These are phyloP conservation scores for Lipomyces yamadae DNA, from an alignment of 805 yeast species.

Conservation along the genomic window DNA sequence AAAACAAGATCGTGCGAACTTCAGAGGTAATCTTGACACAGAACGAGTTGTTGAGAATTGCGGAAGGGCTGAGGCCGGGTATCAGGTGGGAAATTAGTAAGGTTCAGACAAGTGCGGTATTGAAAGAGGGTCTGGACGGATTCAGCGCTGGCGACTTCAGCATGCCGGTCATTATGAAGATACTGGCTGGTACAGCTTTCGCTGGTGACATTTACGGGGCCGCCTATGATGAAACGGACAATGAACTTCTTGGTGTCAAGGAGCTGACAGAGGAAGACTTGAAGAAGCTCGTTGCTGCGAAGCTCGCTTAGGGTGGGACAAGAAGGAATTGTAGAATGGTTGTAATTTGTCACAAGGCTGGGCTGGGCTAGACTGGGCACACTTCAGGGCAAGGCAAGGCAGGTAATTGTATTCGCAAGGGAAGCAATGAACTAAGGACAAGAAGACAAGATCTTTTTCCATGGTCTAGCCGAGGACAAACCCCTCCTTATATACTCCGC, in stretches of 20 bases:
- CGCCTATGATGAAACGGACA: background rate
- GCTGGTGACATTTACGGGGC: background rate
- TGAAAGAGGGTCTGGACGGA: background rate
- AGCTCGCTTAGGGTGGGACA: background rate
- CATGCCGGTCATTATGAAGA: slow-evolving; percentile 1
- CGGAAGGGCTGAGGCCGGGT: background rate
- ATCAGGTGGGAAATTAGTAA: background rate
- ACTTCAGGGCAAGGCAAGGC: no score
- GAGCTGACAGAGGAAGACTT: background rate
- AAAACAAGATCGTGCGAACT: background rate
- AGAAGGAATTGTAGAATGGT: background rate
- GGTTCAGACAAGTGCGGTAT: background rate
- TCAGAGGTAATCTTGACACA: slow-evolving; percentile 1
- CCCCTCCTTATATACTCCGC: no score
- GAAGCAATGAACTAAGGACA: no score
- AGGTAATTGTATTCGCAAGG: no score
- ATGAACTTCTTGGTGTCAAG: slow-evolving; percentile 1
- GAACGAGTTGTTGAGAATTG: background rate
- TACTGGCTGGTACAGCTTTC: background rate
- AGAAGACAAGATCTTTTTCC: no score
- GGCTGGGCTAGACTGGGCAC: no score
- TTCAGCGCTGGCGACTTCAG: slow-evolving; percentile 1
- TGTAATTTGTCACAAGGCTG: no score
- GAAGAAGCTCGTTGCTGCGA: background rate
- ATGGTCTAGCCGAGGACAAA: no score